Evolutionary conservation across 176 grass and related monocot genomes (phyloP).

Genomic region (Secale cereale): DNA sequence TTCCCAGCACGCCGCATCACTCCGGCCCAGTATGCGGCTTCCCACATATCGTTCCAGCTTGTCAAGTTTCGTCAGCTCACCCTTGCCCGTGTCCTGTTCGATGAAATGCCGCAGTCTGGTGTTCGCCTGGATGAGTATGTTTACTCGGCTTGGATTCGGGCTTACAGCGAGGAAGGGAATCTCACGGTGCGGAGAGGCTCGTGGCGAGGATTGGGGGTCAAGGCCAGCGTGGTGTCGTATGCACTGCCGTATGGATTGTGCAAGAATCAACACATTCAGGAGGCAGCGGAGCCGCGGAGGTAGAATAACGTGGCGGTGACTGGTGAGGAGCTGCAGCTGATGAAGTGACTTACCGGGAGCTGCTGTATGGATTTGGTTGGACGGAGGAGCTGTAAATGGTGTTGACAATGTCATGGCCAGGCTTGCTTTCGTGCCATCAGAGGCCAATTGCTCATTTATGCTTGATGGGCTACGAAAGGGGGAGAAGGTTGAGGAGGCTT

Average conservation of each 20-base stretch:
- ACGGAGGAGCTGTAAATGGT: constrained; percentile 45
- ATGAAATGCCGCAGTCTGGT: constrained; percentile 34
- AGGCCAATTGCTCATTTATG: constrained; percentile 44
- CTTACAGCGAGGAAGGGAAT: constrained; percentile 46
- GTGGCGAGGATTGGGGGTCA: constrained; percentile 39
- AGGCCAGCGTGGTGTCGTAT: constrained; percentile 53
- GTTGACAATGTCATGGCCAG: constrained; percentile 45
- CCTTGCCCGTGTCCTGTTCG: constrained; percentile 53
- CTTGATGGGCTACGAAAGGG: neutral
- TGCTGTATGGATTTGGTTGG: constrained; percentile 58
- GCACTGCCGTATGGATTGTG: constrained; percentile 69
- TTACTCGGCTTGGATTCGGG: constrained; percentile 56
- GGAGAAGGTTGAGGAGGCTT: constrained; percentile 40
- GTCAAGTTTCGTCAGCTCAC: constrained; percentile 44
- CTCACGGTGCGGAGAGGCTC: constrained; percentile 29
- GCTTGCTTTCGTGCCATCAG: constrained; percentile 48
- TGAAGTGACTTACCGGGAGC: constrained; percentile 32
- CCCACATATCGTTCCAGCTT: constrained; percentile 49
- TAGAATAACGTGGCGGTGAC: neutral
- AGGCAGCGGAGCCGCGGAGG: constrained; percentile 56
- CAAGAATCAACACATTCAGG: constrained; percentile 39
- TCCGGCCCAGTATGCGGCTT: constrained; percentile 39
- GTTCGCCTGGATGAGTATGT: constrained; percentile 43
- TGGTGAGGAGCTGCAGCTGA: constrained; percentile 45
- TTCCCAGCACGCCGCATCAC: constrained; percentile 24